Conservation (phyloP, 23 red algal species). For the Agarophyton chilense region DNA sequence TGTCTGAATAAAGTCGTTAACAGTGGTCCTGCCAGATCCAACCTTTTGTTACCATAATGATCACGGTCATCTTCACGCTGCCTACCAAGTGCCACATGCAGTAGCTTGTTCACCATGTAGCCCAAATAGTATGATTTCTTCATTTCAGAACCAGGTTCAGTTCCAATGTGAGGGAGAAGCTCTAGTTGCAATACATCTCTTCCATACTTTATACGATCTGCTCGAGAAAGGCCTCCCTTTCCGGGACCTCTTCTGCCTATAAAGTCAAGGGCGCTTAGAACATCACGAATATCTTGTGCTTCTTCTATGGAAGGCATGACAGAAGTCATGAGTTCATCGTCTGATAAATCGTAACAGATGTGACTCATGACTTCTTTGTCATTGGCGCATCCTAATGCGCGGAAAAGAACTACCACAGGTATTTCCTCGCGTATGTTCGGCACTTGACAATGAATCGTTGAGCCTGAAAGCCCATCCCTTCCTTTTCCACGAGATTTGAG, state of each 20-base stretch:
- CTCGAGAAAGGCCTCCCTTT: conserved; percentile 54
- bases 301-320: conserved; percentile 97
- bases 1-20: conserved; percentile 93
- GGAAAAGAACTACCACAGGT: conserved; percentile 95
- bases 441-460: conserved; percentile 78
- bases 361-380: conserved; percentile 97
- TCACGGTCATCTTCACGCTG: conserved; percentile 92
- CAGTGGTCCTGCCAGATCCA: conserved; percentile 95
- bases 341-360: conserved; percentile 91
- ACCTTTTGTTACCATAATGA: conserved; percentile 97
- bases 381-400: conserved; percentile 91
- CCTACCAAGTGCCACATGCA: conserved; percentile 84
- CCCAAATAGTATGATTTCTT: conserved; percentile 96
- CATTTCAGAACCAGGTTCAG: conserved; percentile 77
- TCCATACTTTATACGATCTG: conserved; percentile 93
- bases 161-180: conserved; percentile 96
- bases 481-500: conserved; percentile 56
- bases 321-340: conserved; percentile 93
- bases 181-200: conserved; percentile 92
- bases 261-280: conserved; percentile 88
- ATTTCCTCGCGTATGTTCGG: conserved; percentile 94
- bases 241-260: conserved; percentile 88
- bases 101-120: conserved; percentile 95
- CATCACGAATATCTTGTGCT: conserved; percentile 85
- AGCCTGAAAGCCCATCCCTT: conserved; percentile 50